Percentiles rank a stretch among this genome's conserved stretches.
These are phyloP conservation scores for Corymbia maculata DNA, from an alignment of 345 rosid species.

Conservation along the genomic window DNA sequence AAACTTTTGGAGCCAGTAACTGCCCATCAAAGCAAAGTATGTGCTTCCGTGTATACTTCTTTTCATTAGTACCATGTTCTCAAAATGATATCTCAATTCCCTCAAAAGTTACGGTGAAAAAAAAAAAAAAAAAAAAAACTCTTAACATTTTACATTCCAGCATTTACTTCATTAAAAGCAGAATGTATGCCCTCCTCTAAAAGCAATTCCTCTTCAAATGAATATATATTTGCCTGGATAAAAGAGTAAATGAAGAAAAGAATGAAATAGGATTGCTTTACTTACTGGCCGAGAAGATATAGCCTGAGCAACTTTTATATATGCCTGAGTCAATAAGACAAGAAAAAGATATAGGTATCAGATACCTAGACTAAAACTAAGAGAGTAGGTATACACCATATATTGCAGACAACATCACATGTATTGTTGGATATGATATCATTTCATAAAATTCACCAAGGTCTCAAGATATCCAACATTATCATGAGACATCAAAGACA, in stretches of 20 bases:
- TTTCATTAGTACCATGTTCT: background rate
- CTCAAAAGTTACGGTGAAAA: background rate
- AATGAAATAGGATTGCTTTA: background rate
- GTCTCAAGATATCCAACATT: background rate
- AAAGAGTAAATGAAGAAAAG: background rate
- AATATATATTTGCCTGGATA: background rate
- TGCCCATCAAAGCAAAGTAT: background rate
- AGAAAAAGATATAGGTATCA: background rate
- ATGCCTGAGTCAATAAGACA: constrained; percentile 50
- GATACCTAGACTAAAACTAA: background rate
- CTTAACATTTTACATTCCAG: background rate
- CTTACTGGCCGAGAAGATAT: constrained; percentile 90
- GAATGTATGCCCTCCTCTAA: background rate
- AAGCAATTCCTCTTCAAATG: background rate
- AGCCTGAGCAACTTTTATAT: constrained; percentile 87
- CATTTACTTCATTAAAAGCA: background rate
- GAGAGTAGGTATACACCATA: background rate
- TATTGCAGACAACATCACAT: background rate
- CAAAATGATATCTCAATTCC: background rate
- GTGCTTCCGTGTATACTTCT: background rate
- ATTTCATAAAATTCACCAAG: background rate
- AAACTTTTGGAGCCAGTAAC: background rate
- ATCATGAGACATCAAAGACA: background rate
- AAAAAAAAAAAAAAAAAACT: background rate
- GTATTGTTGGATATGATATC: background rate